Evolutionary conservation across 2,329 filamentous ascomycete species (phyloP), one percentile per base, ranked within the genome.

Genomic region (Penicillium italicum): DNA sequence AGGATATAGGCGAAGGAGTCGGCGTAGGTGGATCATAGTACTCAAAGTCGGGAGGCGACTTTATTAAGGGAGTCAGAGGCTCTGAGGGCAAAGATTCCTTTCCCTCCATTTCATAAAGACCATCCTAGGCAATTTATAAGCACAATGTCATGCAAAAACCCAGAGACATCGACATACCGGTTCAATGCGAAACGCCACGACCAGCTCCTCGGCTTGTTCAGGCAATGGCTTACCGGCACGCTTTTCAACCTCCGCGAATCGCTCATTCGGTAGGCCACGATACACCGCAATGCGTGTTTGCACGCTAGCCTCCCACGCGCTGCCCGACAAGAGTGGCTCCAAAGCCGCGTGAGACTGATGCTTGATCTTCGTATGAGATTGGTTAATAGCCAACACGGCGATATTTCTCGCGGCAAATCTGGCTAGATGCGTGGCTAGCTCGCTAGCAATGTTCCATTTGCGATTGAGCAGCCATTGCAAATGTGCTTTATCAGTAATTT

Each of bases 311-410:
- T 96, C 91, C 92, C 92, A 97, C 40, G 88, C 84, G 20, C 80
- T 80, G 14, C 88, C 86, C 54, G 87, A 87, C 59, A 97, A 80
- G 38, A 90, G 85, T 16, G 91, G 88, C 50, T 87, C 82, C 46
- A 97, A 77, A 11, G 87, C 82, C 14, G 91, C 88, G 16, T 69
- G 62, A 80, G 82, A 61, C 77, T 80, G 60, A 82, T 86, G 79
- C 59, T 88, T 85, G 75, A 95, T 87, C 62, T 86, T 88, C n/a
- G 90, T 95, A 40, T 87, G 88, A 56, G 88, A 90, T 69, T 95
- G 91, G 36, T 86, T 91, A 46, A 91, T 80, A 20, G 94, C 71
- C 3, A 96, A 77, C 40, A 96, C 79, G 24, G 90, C 88, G 50
- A 92, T 79, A 60, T 84, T 82, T 30, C 87, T 82, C 11, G 87